These are phyloP conservation scores for Blastobotrys illinoisensis DNA, from an alignment of 1,139 yeast species.

Conservation along the genomic window DNA sequence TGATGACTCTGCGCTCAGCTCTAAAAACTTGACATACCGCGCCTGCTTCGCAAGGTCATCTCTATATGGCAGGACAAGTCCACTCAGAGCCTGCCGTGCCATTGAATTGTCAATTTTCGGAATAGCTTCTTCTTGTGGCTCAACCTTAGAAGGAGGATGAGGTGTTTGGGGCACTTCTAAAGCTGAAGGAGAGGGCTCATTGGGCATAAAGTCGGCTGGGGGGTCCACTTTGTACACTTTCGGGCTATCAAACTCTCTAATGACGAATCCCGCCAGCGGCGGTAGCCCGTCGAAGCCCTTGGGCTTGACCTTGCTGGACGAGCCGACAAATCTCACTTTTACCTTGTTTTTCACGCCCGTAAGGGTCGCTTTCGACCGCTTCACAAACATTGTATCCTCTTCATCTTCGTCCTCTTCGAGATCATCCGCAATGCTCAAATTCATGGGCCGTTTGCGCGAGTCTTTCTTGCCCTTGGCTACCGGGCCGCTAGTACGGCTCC, in stretches of 20 bases:
- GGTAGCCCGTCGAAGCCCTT: slow-evolving; percentile 17
- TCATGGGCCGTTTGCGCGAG: slow-evolving; percentile 11
- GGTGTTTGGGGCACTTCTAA: too few species aligned
- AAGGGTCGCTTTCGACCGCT: slow-evolving; percentile 1
- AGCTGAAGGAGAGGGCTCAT: not conserved
- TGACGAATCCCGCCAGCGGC: slow-evolving; percentile 20
- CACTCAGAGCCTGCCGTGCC: slow-evolving; percentile 3
- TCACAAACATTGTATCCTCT: slow-evolving; percentile 2
- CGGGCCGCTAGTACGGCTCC: slow-evolving; percentile 12
- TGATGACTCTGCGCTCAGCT: not conserved
- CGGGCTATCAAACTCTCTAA: not conserved
- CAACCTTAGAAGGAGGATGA: too few species aligned
- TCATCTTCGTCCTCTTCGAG: slow-evolving; percentile 17
- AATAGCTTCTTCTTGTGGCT: not conserved
- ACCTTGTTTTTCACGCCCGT: not conserved
- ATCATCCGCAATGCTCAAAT: slow-evolving; percentile 16
- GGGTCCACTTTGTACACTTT: slow-evolving; percentile 3
- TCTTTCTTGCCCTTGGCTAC: slow-evolving; percentile 3
- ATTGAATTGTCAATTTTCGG: not conserved
- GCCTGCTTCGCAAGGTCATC: slow-evolving; percentile 3
- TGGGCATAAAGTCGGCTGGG: not conserved
- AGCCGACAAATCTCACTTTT: not conserved
- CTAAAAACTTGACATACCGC: slow-evolving; percentile 2
- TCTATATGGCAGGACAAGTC: not conserved
- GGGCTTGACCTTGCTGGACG: not conserved